Conservation (phyloP, 768 basidiomycete genomes). For the Pleurotus tuoliensis region DNA sequence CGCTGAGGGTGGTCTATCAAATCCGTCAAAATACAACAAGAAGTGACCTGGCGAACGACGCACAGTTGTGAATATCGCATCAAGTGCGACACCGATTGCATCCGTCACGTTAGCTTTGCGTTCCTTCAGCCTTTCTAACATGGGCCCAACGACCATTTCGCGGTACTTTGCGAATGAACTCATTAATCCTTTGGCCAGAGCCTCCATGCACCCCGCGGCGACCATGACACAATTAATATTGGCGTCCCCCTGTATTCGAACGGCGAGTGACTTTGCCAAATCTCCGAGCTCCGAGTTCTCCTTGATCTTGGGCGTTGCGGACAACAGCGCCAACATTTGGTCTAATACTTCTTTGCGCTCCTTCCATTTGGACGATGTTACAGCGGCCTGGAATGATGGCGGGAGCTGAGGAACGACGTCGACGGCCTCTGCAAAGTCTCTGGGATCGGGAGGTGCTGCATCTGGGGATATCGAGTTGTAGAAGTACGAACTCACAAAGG, state of each 20-base stretch:
- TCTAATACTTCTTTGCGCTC: conserved; percentile 92
- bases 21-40: conserved; percentile 11
- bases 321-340: conserved; percentile 68
- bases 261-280: conserved; percentile 70
- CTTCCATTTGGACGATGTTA: conserved; percentile 97
- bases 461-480: conserved; percentile 29
- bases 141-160: conserved; percentile 65
- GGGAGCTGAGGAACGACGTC: conserved; percentile 78
- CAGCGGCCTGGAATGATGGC: conserved; percentile 60
- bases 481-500: conserved; percentile 8
- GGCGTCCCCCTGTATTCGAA: conserved; percentile 81
- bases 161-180: conserved; percentile 69
- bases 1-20: conserved; percentile 67
- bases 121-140: conserved; percentile 92
- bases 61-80: conserved; percentile 85
- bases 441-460: conserved; percentile 64
- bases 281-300: conserved; percentile 78
- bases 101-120: conserved; percentile 89
- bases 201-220: conserved; percentile 82
- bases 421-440: conserved; percentile 75
- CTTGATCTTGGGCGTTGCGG: conserved; percentile 69
- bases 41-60: conserved; percentile 22
- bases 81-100: conserved; percentile 79
- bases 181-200: conserved; percentile 80
- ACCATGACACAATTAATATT: conserved; percentile 95